A percentile compares a stretch with the other conserved stretches of the same genome.
Conservation (phyloP, 257 asterid species). For the Fraxinus quadrangulata region DNA sequence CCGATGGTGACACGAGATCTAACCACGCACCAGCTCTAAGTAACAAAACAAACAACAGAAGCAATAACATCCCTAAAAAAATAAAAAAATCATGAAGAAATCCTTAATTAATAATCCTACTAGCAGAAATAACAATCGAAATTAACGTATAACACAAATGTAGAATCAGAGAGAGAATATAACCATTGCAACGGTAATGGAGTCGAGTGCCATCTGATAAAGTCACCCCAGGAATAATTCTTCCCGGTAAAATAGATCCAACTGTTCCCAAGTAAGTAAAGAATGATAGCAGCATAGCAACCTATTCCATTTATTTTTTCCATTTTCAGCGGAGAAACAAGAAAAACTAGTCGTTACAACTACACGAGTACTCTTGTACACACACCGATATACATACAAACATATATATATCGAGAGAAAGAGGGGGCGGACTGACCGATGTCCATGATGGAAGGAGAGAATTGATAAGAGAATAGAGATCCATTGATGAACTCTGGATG, state of each 20-base stretch:
- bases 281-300: slow-evolving; percentile 54
- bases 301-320: slow-evolving; percentile 35
- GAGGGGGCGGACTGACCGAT: slow-evolving; percentile 53
- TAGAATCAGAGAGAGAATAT: background rate
- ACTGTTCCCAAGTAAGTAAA: slow-evolving; percentile 66
- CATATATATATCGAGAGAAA: background rate
- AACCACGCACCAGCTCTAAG: slow-evolving; percentile 72
- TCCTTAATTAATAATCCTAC: background rate
- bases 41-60: slow-evolving; percentile 51
- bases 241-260: slow-evolving; percentile 89
- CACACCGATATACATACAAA: background rate
- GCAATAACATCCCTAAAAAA: slow-evolving; percentile 57
- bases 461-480: slow-evolving; percentile 50
- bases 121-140: background rate
- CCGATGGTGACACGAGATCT: slow-evolving; percentile 67
- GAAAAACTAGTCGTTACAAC: slow-evolving; percentile 21
- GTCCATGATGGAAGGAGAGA: slow-evolving; percentile 66
- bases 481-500: slow-evolving; percentile 43
- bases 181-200: slow-evolving; percentile 85
- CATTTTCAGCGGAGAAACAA: background rate
- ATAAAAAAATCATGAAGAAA: background rate
- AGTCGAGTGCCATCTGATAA: slow-evolving; percentile 81
- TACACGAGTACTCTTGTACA: background rate
- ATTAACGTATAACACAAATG: slow-evolving; percentile 17
- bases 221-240: slow-evolving; percentile 60